Evolutionary conservation across 805 yeast genomes (phyloP).

Genomic region (Monosporozyma yasuniensis): DNA sequence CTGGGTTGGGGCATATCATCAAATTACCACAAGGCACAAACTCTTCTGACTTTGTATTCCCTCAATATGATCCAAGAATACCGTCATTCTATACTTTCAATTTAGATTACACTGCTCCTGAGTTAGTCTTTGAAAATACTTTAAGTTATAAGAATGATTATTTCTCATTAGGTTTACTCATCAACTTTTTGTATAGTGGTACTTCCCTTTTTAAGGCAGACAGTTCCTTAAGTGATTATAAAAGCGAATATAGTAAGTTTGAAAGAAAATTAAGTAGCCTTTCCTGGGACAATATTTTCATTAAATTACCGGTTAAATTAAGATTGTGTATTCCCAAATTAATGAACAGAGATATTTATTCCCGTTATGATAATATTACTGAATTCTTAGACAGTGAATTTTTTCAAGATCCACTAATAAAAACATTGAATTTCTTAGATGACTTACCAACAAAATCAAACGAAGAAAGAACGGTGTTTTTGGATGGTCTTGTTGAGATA

Average conservation of each 20-base stretch:
- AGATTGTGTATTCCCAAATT: constrained; percentile 40
- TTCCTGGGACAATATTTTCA: constrained; percentile 36
- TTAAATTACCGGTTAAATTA: constrained; percentile 52
- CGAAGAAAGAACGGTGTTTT: constrained; percentile 58
- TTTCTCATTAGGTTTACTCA: constrained; percentile 74
- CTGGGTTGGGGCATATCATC: constrained; percentile 55
- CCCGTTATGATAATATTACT: constrained; percentile 38
- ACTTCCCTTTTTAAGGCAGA: constrained; percentile 38
- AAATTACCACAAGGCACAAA: constrained; percentile 42
- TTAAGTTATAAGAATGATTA: constrained; percentile 66
- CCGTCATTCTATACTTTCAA: constrained; percentile 65
- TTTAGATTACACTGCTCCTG: constrained; percentile 77
- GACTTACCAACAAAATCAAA: constrained; percentile 67
- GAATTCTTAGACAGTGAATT: constrained; percentile 63
- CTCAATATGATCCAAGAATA: constrained; percentile 65
- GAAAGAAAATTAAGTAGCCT: constrained; percentile 36
- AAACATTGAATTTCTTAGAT: constrained; percentile 72
- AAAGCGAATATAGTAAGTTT: constrained; percentile 44
- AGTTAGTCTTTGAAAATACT: constrained; percentile 56
- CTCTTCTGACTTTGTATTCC: constrained; percentile 51
- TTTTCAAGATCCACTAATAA: constrained; percentile 76
- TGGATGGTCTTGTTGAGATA: constrained; percentile 51
- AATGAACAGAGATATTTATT: constrained; percentile 47
- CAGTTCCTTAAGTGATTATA: constrained; percentile 51
- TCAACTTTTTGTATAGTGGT: constrained; percentile 59